Evolutionary conservation across 2,329 filamentous ascomycete species (phyloP).

Genomic region (Fusarium sp.): DNA sequence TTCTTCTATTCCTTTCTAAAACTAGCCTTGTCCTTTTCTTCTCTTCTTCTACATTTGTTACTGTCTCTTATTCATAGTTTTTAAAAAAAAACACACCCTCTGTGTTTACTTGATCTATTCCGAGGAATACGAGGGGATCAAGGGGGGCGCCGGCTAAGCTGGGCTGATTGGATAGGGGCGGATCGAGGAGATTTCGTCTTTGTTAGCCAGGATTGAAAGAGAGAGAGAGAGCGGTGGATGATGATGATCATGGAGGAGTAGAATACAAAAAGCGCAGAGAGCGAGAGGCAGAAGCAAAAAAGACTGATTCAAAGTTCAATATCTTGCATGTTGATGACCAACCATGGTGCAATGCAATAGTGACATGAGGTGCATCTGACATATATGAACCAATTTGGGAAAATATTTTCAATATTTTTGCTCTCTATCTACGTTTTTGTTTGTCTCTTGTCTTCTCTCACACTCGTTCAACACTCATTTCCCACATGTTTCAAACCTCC

Average conservation of each 20-base stretch:
- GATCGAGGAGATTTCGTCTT: conserved; percentile 4
- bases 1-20: conserved; percentile 17
- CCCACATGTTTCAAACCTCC: neutral
- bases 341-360: neutral
- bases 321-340: neutral
- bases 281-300: conserved; percentile 14
- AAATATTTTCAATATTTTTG: neutral
- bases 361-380: neutral
- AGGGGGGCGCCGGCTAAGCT: neutral
- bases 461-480: neutral
- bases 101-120: conserved; percentile 3
- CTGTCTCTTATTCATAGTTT: conserved; percentile 10
- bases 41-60: conserved; percentile 4
- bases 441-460: neutral
- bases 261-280: conserved; percentile 16
- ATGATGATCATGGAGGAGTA: conserved; percentile 14
- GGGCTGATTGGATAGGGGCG: conserved; percentile 22
- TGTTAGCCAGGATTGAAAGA: neutral
- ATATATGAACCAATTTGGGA: neutral
- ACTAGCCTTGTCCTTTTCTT: conserved; percentile 9
- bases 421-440: neutral
- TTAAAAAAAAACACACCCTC: neutral
- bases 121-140: neutral
- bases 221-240: neutral
- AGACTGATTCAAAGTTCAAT: conserved; percentile 12